phyloP scores from a whole-genome alignment of 805 yeast genomes.

The Metschnikowia cerradonensis region DNA sequence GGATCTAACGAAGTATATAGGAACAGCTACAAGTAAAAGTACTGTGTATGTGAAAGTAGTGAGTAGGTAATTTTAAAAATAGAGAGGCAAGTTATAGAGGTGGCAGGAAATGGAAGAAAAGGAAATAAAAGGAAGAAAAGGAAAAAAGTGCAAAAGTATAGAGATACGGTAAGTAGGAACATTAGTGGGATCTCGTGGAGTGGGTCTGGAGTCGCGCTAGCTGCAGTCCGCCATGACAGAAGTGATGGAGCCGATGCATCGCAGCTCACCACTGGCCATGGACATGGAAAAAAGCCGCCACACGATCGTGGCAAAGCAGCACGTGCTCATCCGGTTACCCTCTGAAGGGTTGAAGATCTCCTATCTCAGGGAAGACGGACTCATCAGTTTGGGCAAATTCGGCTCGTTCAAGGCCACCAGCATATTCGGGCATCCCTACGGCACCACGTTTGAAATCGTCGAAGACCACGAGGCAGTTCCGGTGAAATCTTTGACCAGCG shows the following conservation, averaged over 20 bases:
- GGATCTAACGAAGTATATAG: no score
- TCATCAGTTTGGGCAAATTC: conserved; percentile 81
- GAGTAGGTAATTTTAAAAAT: no score
- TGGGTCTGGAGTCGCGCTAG: not conserved
- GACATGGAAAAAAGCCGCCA: conserved; percentile 17
- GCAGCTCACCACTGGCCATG: not conserved
- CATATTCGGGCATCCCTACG: conserved; percentile 77
- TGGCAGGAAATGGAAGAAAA: no score
- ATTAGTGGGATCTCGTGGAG: no score
- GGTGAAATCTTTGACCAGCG: conserved; percentile 35
- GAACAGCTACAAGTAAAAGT: no score
- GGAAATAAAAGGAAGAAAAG: no score
- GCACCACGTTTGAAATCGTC: conserved; percentile 82
- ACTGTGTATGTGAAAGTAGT: no score
- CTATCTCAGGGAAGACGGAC: conserved; percentile 56
- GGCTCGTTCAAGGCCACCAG: conserved; percentile 77
- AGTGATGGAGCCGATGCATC: not conserved
- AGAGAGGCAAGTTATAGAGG: no score
- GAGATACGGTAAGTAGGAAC: no score
- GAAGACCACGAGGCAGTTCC: conserved; percentile 53
- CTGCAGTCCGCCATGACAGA: conserved; percentile 1
- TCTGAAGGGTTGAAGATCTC: conserved; percentile 74
- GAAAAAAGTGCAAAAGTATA: no score
- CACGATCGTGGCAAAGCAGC: conserved; percentile 44
- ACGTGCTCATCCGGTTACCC: conserved; percentile 71